Conservation (phyloP, 2,329 filamentous ascomycete genomes). For the Helminthosporium solani region DNA sequence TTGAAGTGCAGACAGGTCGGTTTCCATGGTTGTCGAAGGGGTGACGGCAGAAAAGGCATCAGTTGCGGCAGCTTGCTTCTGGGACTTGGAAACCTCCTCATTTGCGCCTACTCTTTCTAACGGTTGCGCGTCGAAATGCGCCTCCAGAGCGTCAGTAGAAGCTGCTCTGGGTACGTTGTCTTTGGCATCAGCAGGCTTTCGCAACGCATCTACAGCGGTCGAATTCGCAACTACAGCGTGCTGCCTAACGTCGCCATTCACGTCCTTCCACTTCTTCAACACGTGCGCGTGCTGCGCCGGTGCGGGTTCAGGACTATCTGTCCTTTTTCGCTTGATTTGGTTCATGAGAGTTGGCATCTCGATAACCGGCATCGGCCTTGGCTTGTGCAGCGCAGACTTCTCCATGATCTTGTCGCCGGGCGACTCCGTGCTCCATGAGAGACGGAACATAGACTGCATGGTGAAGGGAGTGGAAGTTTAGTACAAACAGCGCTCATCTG, state of each 20-base stretch:
- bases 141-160: slow-evolving; percentile 24
- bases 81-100: slow-evolving; percentile 28
- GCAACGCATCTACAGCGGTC: slow-evolving; percentile 19
- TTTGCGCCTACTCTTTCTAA: slow-evolving; percentile 30
- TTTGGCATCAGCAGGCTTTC: slow-evolving; percentile 15
- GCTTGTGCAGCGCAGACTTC: slow-evolving; percentile 44
- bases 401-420: slow-evolving; percentile 47
- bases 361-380: slow-evolving; percentile 47
- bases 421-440: slow-evolving; percentile 50
- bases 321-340: slow-evolving; percentile 61
- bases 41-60: slow-evolving; percentile 22
- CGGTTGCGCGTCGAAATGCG: slow-evolving; percentile 31
- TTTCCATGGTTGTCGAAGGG: slow-evolving; percentile 26
- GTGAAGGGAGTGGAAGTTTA: slow-evolving; percentile 31
- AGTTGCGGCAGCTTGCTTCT: slow-evolving; percentile 24
- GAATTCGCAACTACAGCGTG: slow-evolving; percentile 17
- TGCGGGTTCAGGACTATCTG: slow-evolving; percentile 49
- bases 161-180: slow-evolving; percentile 19
- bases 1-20: slow-evolving; percentile 55
- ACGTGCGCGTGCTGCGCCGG: slow-evolving; percentile 34
- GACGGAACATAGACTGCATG: slow-evolving; percentile 55
- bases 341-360: slow-evolving; percentile 49
- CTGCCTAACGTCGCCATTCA: slow-evolving; percentile 36
- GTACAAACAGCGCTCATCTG: slow-evolving; percentile 43
- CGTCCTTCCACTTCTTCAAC: slow-evolving; percentile 43